A percentile compares a stretch with the other conserved stretches of the same genome.
Conservation (phyloP, 2,329 filamentous ascomycete species). For the Sporothrix variecibatus region DNA sequence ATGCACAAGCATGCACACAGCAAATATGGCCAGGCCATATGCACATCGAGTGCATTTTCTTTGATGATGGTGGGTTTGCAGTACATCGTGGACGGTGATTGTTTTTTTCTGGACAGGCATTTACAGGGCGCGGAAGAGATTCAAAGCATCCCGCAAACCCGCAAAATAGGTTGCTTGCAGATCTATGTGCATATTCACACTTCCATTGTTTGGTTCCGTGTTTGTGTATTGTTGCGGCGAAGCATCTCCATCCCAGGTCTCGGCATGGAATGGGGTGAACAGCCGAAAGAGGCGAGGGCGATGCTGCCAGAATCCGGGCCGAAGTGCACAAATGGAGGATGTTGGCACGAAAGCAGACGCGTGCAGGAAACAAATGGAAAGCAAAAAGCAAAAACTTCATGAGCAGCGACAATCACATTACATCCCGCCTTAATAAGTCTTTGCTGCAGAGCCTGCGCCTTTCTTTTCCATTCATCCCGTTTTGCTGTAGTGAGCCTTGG, state of each 20-base stretch:
- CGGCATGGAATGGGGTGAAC: neutral
- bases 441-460: conserved; percentile 2
- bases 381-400: neutral
- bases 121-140: neutral
- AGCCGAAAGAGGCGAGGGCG: neutral
- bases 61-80: neutral
- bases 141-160: neutral
- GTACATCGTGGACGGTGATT: neutral
- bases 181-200: neutral
- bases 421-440: neutral
- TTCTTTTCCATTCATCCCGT: neutral
- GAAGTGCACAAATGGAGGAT: neutral
- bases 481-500: neutral
- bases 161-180: neutral
- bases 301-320: neutral
- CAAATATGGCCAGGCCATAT: neutral
- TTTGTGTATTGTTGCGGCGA: neutral
- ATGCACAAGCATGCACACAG: neutral
- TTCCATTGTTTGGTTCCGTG: neutral
- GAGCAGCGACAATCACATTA: neutral
- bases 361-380: neutral
- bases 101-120: neutral
- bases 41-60: neutral
- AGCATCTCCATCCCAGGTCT: neutral
- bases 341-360: neutral